Evolutionary conservation across 768 basidiomycete species (phyloP).

Genomic region (Leccinum ochraceum): DNA sequence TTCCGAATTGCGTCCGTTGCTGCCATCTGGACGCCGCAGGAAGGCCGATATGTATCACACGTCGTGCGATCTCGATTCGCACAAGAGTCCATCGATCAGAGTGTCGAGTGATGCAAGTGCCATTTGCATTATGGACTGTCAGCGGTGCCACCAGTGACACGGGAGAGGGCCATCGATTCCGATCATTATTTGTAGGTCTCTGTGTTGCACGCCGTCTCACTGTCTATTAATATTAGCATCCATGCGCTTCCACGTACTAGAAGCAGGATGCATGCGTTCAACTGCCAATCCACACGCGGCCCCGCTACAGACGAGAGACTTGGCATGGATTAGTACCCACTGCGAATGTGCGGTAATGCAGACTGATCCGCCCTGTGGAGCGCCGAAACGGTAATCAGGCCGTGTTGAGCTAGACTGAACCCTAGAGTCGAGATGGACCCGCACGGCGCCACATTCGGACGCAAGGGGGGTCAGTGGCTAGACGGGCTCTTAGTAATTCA

Average conservation of each 20-base stretch:
- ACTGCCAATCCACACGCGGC: neutral
- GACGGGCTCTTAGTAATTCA: constrained; percentile 10
- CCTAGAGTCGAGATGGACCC: constrained; percentile 10
- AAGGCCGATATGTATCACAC: neutral
- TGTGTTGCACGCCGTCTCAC: neutral
- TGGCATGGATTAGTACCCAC: neutral
- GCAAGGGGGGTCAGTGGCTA: neutral
- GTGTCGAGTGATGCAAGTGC: neutral
- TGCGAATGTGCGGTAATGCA: constrained; percentile 3
- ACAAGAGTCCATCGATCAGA: neutral
- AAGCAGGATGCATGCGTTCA: neutral
- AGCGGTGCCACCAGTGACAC: constrained; percentile 3
- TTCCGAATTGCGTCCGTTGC: neutral
- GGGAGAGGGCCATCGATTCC: constrained; percentile 1
- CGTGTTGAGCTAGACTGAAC: constrained; percentile 3
- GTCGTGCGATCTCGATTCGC: neutral
- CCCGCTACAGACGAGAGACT: constrained; percentile 4
- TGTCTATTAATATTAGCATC: constrained; percentile 11
- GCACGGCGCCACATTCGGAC: constrained; percentile 3
- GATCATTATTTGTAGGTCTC: neutral
- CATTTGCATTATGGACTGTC: neutral
- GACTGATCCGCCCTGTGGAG: constrained; percentile 11
- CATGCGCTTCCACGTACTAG: neutral
- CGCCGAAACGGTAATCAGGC: neutral
- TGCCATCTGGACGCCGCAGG: constrained; percentile 5